Base-by-base conservation (phyloP, 441 rosid genomes). In the Cnidoscolus chayamansa region DNA sequence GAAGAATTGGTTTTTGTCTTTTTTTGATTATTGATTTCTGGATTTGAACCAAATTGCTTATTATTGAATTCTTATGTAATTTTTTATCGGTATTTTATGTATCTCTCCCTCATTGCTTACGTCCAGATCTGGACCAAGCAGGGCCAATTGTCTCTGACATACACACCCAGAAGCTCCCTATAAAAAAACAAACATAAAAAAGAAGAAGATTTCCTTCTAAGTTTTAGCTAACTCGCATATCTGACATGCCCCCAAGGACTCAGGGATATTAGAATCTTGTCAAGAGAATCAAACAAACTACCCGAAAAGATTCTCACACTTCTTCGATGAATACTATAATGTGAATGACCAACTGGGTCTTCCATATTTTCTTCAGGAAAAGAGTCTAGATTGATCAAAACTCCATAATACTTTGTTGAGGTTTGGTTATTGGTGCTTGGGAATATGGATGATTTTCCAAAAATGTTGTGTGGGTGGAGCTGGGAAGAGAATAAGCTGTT, bases 401-500 rank as follows among this genome's bases (percentile, higher is more conserved):
- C 45, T 64, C 17, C 5, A 45, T 13, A 55, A 19, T 16, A 12
- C 10, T 8, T 16, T 37, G 62, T 8, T 76, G 56, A 15, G 67
- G 8, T 32, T 25, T 40, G 10, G 31, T 12, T 1, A 30, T 58
- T 47, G 62, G 65, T 48, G 16, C n/a, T 10, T 12, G 6, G 30
- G 43, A 54, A 35, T 48, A 85, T 87, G 89, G 91, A 77, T 35
- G 80, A 75, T 25, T 66, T 80, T 64, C 78, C 79, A 4, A 71
- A 62, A 57, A 73, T 79, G 65, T 72, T 75, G 63, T 76, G 81
- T 70, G 90, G 85, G 31, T 89, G 91, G 91, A 86, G 86, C 80
- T 89, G 91, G 94, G 90, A 87, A 77, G 94, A 87, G 81, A 89
- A 89, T 88, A 87, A 89, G 84, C 63, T 68, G 74, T 89, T 89